A percentile compares a stretch with the other conserved stretches of the same genome.
Evolutionary conservation across 768 basidiomycete genomes (phyloP).

Genomic region (Boletales sp.): DNA sequence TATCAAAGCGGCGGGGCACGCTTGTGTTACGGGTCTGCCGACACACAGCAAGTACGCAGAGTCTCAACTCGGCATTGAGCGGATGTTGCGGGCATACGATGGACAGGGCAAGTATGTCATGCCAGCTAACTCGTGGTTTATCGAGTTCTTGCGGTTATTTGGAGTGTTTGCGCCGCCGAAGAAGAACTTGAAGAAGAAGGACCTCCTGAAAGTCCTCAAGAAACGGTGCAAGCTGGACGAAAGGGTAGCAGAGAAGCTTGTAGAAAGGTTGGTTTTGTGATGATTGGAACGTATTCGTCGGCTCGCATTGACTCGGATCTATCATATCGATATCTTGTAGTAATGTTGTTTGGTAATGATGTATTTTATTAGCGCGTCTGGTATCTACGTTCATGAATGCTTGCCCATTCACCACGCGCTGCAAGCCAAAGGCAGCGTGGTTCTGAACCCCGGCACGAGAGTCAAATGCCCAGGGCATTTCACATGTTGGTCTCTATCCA

Average conservation of each 20-base stretch:
- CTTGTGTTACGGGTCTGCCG: constrained; percentile 30
- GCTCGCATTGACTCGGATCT: too few species aligned
- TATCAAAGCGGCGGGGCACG: constrained; percentile 23
- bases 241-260: constrained; percentile 15
- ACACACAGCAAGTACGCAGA: constrained; percentile 16
- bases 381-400: too few species aligned
- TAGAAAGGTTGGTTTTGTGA: background rate
- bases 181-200: constrained; percentile 15
- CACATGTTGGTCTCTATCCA: too few species aligned
- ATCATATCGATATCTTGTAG: too few species aligned
- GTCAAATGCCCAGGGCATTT: too few species aligned
- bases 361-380: too few species aligned
- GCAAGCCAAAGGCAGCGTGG: too few species aligned
- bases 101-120: constrained; percentile 18
- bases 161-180: constrained; percentile 15
- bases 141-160: constrained; percentile 18
- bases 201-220: constrained; percentile 14
- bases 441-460: too few species aligned
- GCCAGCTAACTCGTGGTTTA: constrained; percentile 24
- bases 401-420: too few species aligned
- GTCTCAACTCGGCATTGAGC: constrained; percentile 13
- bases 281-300: too few species aligned
- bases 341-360: too few species aligned
- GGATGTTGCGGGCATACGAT: constrained; percentile 13
- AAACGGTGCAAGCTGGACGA: constrained; percentile 23